Base-by-base conservation (phyloP, 345 rosid genomes). In the Raphanus sativus region DNA sequence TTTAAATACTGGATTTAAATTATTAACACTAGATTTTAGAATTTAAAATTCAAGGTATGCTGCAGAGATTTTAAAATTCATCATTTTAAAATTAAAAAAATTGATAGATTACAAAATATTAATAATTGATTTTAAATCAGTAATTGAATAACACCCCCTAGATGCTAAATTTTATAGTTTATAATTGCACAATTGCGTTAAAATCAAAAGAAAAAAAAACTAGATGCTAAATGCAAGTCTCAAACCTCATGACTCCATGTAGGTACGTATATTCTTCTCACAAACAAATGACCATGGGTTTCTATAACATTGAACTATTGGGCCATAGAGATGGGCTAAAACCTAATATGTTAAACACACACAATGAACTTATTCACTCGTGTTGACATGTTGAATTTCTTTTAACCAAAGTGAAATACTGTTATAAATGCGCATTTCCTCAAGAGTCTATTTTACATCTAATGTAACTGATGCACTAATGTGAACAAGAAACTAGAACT, bases 271-370 rank as follows among this genome's bases (percentile, higher is more conserved):
- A 21, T 21, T 21, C 21, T 21, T 17, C 13, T 26, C 26, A 30
- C 50, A 56, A 13, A 13, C 54, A 56, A 13, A n/a, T 55, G 45
- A 5, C 76, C 69, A 32, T 73, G 52, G 69, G 62, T 50, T 73
- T 73, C 25, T 15, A 4, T n/a, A 50, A 52, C 26, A 12, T 73
- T 62, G 1, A 50, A n/a, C 1, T 50, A 17, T 50, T 63, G 52
- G 62, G 76, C 15, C 26, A 63, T 2, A 21, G 25, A 4, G 54
- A 8, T 63, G 48, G 42, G 5, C 0, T 65, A 1, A 16, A 2
- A 33, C 69, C 69, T 45, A 45, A 33, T 28, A 28, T n/a, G n/a
- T 0, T 70, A 62, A 11, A 24, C 61, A 54, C 16, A 60, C 13
- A 6, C 16, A 10, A 56, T 24, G 30, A 56, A 56, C 12, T 24